Base-by-base conservation (phyloP, 495 filamentous ascomycete species). In the Cudoniella acicularis region DNA sequence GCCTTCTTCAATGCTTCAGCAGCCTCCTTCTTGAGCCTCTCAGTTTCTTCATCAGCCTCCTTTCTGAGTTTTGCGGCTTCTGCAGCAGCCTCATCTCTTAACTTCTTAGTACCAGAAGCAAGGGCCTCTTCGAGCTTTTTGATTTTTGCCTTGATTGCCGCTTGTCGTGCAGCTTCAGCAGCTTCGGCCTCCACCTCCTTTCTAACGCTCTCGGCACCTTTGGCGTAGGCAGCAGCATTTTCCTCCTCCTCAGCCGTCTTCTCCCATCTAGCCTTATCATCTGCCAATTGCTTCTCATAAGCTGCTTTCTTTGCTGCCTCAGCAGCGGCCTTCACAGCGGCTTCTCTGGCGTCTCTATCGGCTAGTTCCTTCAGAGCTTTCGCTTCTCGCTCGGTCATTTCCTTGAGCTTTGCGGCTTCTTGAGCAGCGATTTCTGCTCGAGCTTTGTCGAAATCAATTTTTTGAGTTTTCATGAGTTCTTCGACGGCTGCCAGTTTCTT, bases 221-320 rank as follows among this genome's bases (percentile, higher is more conserved):
- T 36, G 13, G 30, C 30, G 4, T 36, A 13, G 30, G 30, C 30
- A 36, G 30, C 30, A 36, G 30, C 30, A 4, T 36, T 36, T 36
- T 36, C 26, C 20, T 20, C 27, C 52, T 46, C 52, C 36, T 18
- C 41, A n/a, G 22, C 24, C 20, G 36, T 17, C 30, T 36, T 36
- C 13, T 36, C 30, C 30, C 30, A 36, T 36, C 30, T 36, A 13
- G 30, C 30, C 30, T 36, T 36, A 13, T 36, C 30, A 36, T 36
- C 30, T 36, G 30, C 30, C 13, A 36, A 36, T 36, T 36, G 30
- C 30, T 36, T 36, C 30, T 36, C 30, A 36, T 36, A 36, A 36
- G 30, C 30, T 36, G 77, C 76, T 57, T 67, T 71, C 46, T 66
- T 72, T 24, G 78, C 74, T 24, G 73, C 75, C 50, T 75, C 73